phyloP scores from a whole-genome alignment of 129 eudicot genomes.

The Centrapalus pauciflorus region DNA sequence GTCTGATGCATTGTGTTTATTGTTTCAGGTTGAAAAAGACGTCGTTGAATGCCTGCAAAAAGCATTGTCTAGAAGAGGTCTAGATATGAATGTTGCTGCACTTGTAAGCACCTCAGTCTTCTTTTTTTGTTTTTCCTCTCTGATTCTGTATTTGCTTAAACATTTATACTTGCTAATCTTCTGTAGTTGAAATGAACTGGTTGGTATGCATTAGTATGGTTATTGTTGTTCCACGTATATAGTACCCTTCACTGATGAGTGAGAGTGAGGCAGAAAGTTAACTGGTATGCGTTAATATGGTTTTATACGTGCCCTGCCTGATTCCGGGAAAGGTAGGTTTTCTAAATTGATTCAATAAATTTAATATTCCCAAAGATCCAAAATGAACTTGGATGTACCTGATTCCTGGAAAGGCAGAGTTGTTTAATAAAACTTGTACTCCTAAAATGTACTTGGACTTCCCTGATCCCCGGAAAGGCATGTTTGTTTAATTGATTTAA shows the following conservation, averaged over 20 bases:
- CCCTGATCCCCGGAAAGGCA: background rate
- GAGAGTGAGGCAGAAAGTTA: too few relatives aligned
- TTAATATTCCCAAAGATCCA: too few relatives aligned
- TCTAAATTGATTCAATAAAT: too few relatives aligned
- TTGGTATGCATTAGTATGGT: background rate
- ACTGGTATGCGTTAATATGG: too few relatives aligned
- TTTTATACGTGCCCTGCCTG: too few relatives aligned
- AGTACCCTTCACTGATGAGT: too few relatives aligned
- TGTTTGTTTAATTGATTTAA: background rate
- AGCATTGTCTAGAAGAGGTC: slow-evolving; percentile 62
- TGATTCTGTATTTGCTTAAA: background rate
- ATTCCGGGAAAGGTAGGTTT: too few relatives aligned
- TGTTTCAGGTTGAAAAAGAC: slow-evolving; percentile 66
- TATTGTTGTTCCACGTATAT: background rate
- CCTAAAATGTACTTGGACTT: background rate
- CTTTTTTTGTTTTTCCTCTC: background rate
- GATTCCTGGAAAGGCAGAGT: too few relatives aligned
- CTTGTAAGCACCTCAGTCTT: slow-evolving; percentile 50
- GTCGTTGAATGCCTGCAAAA: slow-evolving; percentile 61
- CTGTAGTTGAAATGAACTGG: too few relatives aligned
- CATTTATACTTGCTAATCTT: background rate
- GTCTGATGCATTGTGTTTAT: background rate
- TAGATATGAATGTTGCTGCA: slow-evolving; percentile 76
- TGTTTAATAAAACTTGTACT: too few relatives aligned
- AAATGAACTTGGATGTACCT: too few relatives aligned